Percentiles rank a stretch among this genome's conserved stretches.
phyloP scores from a whole-genome alignment of 2,329 filamentous ascomycete genomes.

The Fusarium hainanense region DNA sequence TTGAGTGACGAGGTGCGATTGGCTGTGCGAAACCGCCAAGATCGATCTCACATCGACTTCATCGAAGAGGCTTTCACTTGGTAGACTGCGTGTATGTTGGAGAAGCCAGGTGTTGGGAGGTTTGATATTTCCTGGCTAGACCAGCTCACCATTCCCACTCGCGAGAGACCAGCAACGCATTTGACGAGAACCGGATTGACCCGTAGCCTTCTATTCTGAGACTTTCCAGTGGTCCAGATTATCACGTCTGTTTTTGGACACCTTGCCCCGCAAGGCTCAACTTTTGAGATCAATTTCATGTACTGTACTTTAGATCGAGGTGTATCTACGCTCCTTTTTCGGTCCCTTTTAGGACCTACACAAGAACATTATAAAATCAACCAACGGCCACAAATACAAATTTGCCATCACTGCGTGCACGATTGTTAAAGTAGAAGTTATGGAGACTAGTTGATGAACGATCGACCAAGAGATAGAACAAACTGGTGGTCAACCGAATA shows the following conservation, averaged over 20 bases:
- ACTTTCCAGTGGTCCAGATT: conserved; percentile 10
- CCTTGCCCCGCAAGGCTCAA: conserved; percentile 33
- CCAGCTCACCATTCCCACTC: conserved; percentile 8
- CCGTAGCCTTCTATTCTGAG: conserved; percentile 6
- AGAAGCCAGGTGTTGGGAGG: conserved; percentile 1
- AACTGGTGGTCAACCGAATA: neutral
- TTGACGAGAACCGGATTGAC: neutral
- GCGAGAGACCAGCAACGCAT: neutral
- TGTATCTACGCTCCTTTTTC: conserved; percentile 37
- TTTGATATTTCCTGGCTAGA: conserved; percentile 19
- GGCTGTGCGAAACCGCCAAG: conserved; percentile 73
- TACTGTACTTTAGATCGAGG: conserved; percentile 39
- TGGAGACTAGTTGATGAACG: neutral
- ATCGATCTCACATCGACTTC: conserved; percentile 77
- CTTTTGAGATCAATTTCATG: conserved; percentile 39
- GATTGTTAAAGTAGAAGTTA: neutral
- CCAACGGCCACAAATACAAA: conserved; percentile 3
- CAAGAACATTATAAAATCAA: conserved; percentile 9
- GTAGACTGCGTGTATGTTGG: conserved; percentile 49
- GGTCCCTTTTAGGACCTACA: conserved; percentile 2
- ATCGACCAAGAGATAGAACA: neutral
- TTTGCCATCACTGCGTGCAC: neutral
- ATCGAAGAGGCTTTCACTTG: conserved; percentile 80
- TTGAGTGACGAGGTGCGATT: conserved; percentile 79
- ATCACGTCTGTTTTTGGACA: conserved; percentile 29